Percentiles rank a stretch among this genome's conserved stretches.
These are phyloP conservation scores for Cladorrhinum samala DNA, from an alignment of 495 filamentous ascomycete species.

Conservation along the genomic window DNA sequence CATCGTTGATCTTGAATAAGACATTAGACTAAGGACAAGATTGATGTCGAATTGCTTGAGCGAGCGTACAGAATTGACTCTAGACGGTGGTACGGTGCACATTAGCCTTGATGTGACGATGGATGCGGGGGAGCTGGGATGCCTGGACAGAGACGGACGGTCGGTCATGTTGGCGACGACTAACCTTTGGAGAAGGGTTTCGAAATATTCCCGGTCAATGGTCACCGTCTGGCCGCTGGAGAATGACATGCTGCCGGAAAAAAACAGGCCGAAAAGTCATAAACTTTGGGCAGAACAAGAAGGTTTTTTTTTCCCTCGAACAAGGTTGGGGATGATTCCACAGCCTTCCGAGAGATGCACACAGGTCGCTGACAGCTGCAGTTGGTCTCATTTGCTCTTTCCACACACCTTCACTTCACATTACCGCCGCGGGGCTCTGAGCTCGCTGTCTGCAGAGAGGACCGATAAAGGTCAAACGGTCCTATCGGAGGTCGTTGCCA, in stretches of 20 bases:
- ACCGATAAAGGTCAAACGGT: no score
- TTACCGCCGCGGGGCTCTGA: no score
- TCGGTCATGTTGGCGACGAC: no score
- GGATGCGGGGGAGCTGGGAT: background rate
- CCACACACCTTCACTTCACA: background rate
- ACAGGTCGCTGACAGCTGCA: background rate
- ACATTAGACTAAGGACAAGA: background rate
- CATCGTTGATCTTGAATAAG: slow-evolving; percentile 9
- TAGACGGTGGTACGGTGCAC: background rate
- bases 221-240: slow-evolving; percentile 36
- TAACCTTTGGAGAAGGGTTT: slow-evolving; percentile 48
- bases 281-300: background rate
- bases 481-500: no score
- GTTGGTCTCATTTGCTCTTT: background rate
- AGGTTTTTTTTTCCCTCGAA: no score
- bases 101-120: background rate
- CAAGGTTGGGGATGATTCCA: no score
- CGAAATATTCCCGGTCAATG: slow-evolving; percentile 47
- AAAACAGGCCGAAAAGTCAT: slow-evolving; percentile 2
- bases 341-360: background rate
- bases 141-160: no score
- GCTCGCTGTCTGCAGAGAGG: no score
- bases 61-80: background rate
- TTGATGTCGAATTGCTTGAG: background rate
- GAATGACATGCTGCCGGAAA: slow-evolving; percentile 18